Evolutionary conservation across 2,329 filamentous ascomycete genomes (phyloP).

Genomic region (Clonostachys sp.): DNA sequence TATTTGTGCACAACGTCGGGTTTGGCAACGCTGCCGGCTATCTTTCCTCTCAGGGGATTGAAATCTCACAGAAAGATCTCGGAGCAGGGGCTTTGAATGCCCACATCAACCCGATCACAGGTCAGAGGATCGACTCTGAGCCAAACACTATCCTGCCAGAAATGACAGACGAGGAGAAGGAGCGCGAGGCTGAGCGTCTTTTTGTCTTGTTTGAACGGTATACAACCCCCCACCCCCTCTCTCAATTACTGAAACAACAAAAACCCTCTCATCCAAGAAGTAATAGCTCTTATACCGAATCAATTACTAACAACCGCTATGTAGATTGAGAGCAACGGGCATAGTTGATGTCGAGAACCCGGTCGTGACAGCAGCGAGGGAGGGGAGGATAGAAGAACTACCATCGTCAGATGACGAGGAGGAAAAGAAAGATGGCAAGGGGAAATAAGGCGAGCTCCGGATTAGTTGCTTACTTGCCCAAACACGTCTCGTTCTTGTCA

Average conservation of each 20-base stretch:
- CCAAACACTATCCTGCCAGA: conserved; percentile 53
- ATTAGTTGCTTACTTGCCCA: no score
- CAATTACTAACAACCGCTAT: conserved; percentile 9
- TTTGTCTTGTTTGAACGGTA: conserved; percentile 90
- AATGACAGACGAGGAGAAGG: conserved; percentile 90
- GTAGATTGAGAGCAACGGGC: conserved; percentile 65
- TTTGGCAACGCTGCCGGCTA: conserved; percentile 94
- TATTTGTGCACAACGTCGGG: conserved; percentile 85
- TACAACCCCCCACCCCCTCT: conserved; percentile 7
- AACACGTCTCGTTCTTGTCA: no score
- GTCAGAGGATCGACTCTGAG: conserved; percentile 72
- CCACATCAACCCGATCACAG: conserved; percentile 77
- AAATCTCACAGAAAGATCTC: conserved; percentile 62
- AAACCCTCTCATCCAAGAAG: no score
- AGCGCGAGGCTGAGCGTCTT: conserved; percentile 81
- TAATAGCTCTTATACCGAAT: not conserved
- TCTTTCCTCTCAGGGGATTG: conserved; percentile 47
- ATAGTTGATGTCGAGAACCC: conserved; percentile 77
- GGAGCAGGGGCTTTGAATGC: conserved; percentile 14
- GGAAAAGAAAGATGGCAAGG: conserved; percentile 22
- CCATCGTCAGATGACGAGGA: conserved; percentile 41
- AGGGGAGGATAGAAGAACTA: conserved; percentile 69
- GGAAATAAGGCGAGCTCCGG: not conserved
- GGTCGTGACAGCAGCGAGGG: conserved; percentile 62
- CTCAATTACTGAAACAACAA: no score